These are phyloP conservation scores for Fusarium sp. DNA, from an alignment of 2,329 filamentous ascomycete genomes.

Conservation along the genomic window DNA sequence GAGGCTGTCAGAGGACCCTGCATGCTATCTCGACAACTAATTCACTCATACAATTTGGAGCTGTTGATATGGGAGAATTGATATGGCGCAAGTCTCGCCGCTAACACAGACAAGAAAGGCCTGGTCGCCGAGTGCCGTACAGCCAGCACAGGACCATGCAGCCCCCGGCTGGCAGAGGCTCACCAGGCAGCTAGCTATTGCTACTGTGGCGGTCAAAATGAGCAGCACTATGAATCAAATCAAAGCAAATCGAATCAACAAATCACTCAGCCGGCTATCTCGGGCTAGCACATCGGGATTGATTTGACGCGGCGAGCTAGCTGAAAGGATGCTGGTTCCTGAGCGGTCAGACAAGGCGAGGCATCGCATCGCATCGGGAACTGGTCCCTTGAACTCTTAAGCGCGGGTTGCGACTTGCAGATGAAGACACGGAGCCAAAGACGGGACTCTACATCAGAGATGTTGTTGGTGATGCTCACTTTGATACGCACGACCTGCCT, in stretches of 20 bases:
- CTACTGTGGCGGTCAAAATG: constrained; percentile 18
- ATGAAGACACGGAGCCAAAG: constrained; percentile 18
- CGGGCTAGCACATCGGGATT: constrained; percentile 12
- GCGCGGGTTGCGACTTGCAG: constrained; percentile 15
- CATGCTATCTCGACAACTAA: constrained; percentile 37
- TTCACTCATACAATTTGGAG: constrained; percentile 45
- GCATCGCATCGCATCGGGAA: neutral
- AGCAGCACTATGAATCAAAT: neutral
- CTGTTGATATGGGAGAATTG: constrained; percentile 10
- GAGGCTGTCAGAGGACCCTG: constrained; percentile 42
- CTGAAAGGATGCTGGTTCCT: constrained; percentile 3
- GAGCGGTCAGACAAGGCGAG: neutral
- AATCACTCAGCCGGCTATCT: constrained; percentile 31
- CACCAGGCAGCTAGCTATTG: neutral
- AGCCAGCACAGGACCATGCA: neutral
- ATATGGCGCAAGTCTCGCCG: constrained; percentile 17
- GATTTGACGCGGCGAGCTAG: neutral
- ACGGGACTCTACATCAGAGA: neutral
- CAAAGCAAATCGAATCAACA: constrained; percentile 7
- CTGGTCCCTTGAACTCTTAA: constrained; percentile 1
- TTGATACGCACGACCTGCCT: neutral
- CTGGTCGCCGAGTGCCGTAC: constrained; percentile 8
- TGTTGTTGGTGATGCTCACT: neutral
- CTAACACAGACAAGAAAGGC: neutral
- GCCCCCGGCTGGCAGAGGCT: neutral